Percentiles rank a stretch among this genome's conserved stretches.
Conservation (phyloP, 192 early-diverging fungal species). For the Mortierella claussenii region DNA sequence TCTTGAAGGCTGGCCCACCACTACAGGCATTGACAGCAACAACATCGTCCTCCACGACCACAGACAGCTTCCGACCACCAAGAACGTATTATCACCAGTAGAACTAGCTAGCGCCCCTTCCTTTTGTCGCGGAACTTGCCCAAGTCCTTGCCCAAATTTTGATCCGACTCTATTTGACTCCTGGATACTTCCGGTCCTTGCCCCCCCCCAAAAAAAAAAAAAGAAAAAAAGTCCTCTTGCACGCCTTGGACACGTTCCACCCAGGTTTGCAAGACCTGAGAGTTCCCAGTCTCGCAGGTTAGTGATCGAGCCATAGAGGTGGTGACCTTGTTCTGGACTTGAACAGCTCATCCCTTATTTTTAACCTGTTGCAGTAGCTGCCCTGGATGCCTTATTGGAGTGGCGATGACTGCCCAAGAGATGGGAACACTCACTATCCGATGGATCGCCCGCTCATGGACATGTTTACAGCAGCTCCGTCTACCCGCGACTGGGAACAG, state of each 20-base stretch:
- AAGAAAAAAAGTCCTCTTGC: slow-evolving; percentile 4
- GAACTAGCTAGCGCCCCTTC: slow-evolving; percentile 16
- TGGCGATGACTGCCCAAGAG: no score
- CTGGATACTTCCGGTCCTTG: slow-evolving; percentile 7
- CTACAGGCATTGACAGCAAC: background rate
- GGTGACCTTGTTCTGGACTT: background rate
- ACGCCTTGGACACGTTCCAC: slow-evolving; percentile 7
- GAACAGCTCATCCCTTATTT: no score
- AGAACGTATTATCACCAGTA: background rate
- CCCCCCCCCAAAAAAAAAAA: no score
- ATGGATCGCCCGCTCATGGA: slow-evolving; percentile 12
- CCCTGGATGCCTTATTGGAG: no score
- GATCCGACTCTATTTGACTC: slow-evolving; percentile 5
- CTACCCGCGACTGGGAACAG: background rate
- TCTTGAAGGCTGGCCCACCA: background rate
- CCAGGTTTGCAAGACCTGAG: background rate
- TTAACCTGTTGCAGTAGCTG: no score
- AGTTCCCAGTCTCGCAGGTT: slow-evolving; percentile 9
- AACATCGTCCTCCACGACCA: background rate
- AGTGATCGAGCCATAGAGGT: slow-evolving; percentile 8
- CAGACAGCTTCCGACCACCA: background rate
- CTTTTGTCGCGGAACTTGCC: background rate
- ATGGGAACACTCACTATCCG: background rate
- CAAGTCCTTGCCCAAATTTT: slow-evolving; percentile 14
- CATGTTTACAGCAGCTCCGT: slow-evolving; percentile 7